Conservation (phyloP, 129 eudicot genomes). For the Tagetes patula region DNA sequence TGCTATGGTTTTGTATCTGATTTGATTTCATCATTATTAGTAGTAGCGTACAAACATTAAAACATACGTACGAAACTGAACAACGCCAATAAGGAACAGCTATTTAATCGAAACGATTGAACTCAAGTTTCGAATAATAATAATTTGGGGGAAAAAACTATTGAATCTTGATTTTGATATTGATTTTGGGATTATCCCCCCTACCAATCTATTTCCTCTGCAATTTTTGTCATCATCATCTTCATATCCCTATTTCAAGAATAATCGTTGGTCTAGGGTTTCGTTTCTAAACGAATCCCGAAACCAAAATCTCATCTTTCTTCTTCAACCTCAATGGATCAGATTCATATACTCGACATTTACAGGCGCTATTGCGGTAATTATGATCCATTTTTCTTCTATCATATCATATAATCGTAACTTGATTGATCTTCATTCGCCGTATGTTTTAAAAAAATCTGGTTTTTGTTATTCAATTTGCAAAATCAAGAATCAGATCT, state of each 20-base stretch:
- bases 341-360: constrained; percentile 27
- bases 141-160: constrained; percentile 16
- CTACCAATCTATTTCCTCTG: not conserved
- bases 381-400: not conserved
- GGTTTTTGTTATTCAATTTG: no score
- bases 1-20: no score
- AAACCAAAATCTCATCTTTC: constrained; percentile 30
- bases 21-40: not conserved
- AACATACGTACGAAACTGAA: constrained; percentile 9
- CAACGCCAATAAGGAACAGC: not conserved
- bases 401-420: no score
- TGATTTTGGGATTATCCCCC: not conserved
- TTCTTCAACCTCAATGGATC: constrained; percentile 23
- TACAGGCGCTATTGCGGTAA: constrained; percentile 43
- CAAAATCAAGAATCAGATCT: not conserved
- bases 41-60: no score
- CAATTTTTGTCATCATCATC: not conserved
- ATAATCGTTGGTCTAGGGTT: constrained; percentile 38
- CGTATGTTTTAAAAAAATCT: no score
- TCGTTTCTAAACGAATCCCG: constrained; percentile 40
- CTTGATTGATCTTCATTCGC: no score
- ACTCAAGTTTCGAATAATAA: not conserved
- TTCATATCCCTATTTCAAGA: not conserved
- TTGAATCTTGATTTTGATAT: not conserved
- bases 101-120: not conserved